Base-by-base conservation (phyloP, 495 filamentous ascomycete genomes). In the Aspergillus incahuasiensis region DNA sequence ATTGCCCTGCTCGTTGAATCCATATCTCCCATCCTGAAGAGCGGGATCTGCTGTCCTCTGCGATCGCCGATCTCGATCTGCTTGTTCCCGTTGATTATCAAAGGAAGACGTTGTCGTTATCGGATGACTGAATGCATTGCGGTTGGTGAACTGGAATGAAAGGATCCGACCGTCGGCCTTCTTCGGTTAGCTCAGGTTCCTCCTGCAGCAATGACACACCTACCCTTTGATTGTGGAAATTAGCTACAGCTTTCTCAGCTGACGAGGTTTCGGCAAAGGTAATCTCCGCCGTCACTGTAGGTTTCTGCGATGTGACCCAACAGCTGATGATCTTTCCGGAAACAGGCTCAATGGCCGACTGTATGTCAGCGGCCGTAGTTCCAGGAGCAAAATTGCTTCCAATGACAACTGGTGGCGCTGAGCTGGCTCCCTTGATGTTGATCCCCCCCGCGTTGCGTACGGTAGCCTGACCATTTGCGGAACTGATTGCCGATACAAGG, bases 301-400 rank as follows among this genome's bases (percentile, higher is more conserved):
- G 92, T 15, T 75, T 68, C 7, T 83, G 77, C 44, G 83, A 83
- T 15, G 88, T 75, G 16, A 98, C 74, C 38, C 79, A 81, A 69
- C 92, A 96, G 57, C 80, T 83, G 28, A 80, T 64, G 54, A 95
- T 82, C 50, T 85, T 74, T 28, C 90, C 89, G 1, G 85, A 86
- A 3, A 87, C 69, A 2, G 86, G 84, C 39, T 82, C 81, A 74
- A 97, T 80, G 41, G 90, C 91, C 54, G 87, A 85, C 71, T 96
- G 89, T 46, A 97, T 95, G 68, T 98, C 94, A 35, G 89, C 92
- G 1, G 90, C 90, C 4, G 94, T 96, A 3, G 94, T 98, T 35
- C 94, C 94, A 3, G 85, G 85, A 3, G 91, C 91, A 61, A 98
- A 92, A 72, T 97, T 97, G 67, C 85, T 83, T 1, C 86, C 92